phyloP scores from a whole-genome alignment of 306 rosid species.

The Fragaria ananassa region DNA sequence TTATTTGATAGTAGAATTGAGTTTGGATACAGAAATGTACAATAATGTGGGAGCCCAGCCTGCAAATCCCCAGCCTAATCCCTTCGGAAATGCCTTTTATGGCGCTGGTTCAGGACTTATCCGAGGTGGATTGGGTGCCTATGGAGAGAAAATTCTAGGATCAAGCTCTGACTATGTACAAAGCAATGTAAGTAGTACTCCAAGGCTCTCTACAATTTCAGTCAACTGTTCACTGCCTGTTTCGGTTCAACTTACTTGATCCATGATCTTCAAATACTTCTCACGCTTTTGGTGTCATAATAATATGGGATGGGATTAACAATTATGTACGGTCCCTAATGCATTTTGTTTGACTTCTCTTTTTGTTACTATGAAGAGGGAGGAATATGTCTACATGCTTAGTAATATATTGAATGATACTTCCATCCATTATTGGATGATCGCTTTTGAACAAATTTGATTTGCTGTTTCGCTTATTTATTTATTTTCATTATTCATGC shows the following conservation, averaged over 20 bases:
- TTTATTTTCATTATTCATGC: neutral
- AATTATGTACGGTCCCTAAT: no score
- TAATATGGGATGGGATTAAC: neutral
- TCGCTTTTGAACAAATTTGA: neutral
- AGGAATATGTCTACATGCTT: neutral
- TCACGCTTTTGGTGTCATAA: neutral
- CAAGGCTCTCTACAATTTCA: neutral
- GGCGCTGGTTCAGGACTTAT: conserved; percentile 95
- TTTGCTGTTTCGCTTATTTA: neutral
- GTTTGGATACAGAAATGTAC: conserved; percentile 48
- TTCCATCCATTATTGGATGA: neutral
- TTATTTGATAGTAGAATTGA: neutral
- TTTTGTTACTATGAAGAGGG: neutral
- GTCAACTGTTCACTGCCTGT: neutral
- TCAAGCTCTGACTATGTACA: conserved; percentile 97
- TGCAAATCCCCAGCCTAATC: conserved; percentile 61
- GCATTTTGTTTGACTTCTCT: neutral
- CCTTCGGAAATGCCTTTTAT: conserved; percentile 83
- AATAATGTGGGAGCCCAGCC: conserved; percentile 64
- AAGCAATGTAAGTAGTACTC: conserved; percentile 73
- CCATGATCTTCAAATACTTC: neutral
- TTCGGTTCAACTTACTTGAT: neutral
- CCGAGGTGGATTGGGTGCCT: conserved; percentile 92
- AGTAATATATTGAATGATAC: neutral
- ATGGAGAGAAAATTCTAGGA: conserved; percentile 89